Evolutionary conservation across 1,284 basidiomycete genomes (phyloP).

Genomic region (Cutaneotrichosporon sp.): DNA sequence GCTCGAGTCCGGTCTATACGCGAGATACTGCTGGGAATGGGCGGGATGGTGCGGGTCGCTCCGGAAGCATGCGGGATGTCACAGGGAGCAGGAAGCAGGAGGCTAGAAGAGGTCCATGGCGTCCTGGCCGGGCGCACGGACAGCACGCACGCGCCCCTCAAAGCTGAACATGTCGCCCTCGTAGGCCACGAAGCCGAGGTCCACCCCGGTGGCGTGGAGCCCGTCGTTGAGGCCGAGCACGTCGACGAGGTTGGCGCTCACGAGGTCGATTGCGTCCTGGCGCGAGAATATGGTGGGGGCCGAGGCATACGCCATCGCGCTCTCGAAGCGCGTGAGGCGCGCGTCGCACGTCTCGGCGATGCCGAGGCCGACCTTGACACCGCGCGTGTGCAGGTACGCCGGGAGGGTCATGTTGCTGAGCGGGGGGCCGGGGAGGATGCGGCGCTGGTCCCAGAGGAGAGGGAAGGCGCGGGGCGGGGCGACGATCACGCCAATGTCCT

Average conservation of each 20-base stretch:
- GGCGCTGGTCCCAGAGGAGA: constrained; percentile 65
- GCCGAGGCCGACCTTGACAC: constrained; percentile 74
- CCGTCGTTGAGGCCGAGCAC: constrained; percentile 61
- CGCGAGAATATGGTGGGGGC: constrained; percentile 59
- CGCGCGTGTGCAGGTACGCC: constrained; percentile 63
- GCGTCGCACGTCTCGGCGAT: constrained; percentile 64
- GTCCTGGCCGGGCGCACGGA: constrained; percentile 27
- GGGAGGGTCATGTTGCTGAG: constrained; percentile 67
- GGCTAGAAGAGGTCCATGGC: constrained; percentile 37
- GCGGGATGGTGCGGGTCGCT: too few species aligned
- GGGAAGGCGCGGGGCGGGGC: constrained; percentile 65
- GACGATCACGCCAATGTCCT: constrained; percentile 73
- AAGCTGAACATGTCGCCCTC: constrained; percentile 53
- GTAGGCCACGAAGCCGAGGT: constrained; percentile 66
- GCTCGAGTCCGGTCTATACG: not conserved
- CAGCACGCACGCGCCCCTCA: constrained; percentile 39
- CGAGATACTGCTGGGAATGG: too few species aligned
- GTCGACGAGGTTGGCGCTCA: constrained; percentile 65
- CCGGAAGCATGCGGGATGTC: not conserved
- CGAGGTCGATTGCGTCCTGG: constrained; percentile 62
- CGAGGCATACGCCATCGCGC: constrained; percentile 62
- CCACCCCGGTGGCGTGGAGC: constrained; percentile 22
- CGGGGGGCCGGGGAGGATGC: constrained; percentile 74
- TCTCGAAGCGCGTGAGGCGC: constrained; percentile 69
- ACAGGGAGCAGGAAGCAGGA: too few species aligned